Evolutionary conservation across 2,329 filamentous ascomycete genomes (phyloP), one percentile per base, ranked within the genome.

Genomic region (Penicillium sclerotiorum): DNA sequence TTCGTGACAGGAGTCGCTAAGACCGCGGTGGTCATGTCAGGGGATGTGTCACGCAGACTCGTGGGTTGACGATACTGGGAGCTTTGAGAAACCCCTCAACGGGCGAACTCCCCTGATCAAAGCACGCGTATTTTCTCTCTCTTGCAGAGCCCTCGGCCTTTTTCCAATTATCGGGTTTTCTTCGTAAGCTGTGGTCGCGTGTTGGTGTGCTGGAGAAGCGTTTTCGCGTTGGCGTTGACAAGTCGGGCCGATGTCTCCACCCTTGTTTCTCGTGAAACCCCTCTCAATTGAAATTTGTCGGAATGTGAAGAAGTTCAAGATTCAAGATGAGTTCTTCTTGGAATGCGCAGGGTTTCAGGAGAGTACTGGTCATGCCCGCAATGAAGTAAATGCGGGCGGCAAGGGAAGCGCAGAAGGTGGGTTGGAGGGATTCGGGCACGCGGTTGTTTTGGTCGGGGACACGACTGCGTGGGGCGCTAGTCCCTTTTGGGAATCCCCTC

Each of bases 1-100:
- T 65, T 67, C 52, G 60, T 69, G 44, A 56, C 64, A 37, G 66
- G 56, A 39, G 67, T 60, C 47, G 68, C 60, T 54, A 70, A 45
- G 60, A 71, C 68, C 61, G 67, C 63, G 65, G 59, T 62, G 66
- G 65, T 72, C 69, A 72, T 72, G 63, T 66, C 66, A 69, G 50
- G 56, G 52, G 49, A 28, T 4, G 45, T 33, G 46, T 56, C 48
- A 56, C 60, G 60, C 59, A 57, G 63, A 58, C 56, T 64, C 61
- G 49, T 64, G 58, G 55, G 56, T 60, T 53, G 58, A 55, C 57
- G 55, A 56, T 62, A 59, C 47, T 51, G 51, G 56, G 35, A 45
- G 46, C 52, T 54, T 47, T 66, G 60, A 27, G 8, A 8, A 22
- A 21, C 43, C 40, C 39, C 47, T 28, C 42, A 9, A 38, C 21